Evolutionary conservation across 768 basidiomycete genomes (phyloP).

Genomic region (Favolaschia claudopus): DNA sequence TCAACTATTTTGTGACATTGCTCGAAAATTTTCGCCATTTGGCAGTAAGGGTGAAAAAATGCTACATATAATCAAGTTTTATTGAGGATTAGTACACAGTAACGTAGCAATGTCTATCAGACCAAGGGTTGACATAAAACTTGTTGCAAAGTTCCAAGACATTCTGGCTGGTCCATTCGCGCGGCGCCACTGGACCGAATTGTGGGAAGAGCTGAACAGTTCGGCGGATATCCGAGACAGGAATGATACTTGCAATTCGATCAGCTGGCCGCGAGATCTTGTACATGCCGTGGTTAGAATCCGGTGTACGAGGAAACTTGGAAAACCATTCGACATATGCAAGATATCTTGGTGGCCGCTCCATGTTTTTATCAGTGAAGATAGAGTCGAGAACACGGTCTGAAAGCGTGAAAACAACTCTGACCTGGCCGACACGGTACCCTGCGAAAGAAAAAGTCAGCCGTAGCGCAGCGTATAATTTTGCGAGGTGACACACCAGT

Average conservation of each 20-base stretch:
- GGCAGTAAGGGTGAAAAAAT: too few relatives aligned
- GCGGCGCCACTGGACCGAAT: conserved; percentile 26
- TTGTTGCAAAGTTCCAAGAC: conserved; percentile 13
- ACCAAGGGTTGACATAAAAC: conserved; percentile 14
- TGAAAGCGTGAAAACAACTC: background rate
- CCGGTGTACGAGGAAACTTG: conserved; percentile 7
- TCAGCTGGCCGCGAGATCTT: background rate
- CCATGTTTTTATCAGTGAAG: background rate
- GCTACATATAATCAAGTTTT: too few relatives aligned
- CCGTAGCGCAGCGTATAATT: background rate
- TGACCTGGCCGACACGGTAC: background rate
- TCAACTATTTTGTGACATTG: too few relatives aligned
- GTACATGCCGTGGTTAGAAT: conserved; percentile 19
- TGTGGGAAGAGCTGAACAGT: conserved; percentile 33
- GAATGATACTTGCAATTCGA: conserved; percentile 16
- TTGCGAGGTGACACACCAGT: background rate
- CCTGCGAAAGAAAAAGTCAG: background rate
- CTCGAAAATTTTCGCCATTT: too few relatives aligned
- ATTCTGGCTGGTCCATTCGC: conserved; percentile 32
- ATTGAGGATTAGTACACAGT: too few relatives aligned
- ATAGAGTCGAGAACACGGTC: background rate
- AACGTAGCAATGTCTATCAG: conserved; percentile 6
- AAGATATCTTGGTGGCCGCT: conserved; percentile 27
- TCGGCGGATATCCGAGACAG: conserved; percentile 21
- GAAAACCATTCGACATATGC: conserved; percentile 42